Evolutionary conservation across 345 rosid genomes (phyloP).

Genomic region (Acer yangbiense): DNA sequence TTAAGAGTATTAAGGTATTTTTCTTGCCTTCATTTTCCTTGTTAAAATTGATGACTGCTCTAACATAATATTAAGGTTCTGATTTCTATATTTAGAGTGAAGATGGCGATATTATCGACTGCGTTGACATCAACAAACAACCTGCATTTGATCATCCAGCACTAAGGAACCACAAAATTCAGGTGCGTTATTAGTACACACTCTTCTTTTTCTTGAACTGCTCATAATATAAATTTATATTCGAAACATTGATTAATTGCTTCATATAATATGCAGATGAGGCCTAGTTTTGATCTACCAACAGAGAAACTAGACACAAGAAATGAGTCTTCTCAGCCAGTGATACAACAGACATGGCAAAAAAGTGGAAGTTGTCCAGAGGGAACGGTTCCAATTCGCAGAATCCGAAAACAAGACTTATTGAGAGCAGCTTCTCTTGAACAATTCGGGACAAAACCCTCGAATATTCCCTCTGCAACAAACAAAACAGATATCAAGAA

Average conservation of each 20-base stretch:
- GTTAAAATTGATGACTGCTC: not conserved
- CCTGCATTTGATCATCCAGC: constrained; percentile 57
- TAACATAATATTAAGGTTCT: not conserved
- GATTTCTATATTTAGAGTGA: constrained; percentile 33
- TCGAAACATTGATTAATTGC: too few relatives aligned
- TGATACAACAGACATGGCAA: constrained; percentile 42
- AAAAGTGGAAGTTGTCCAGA: constrained; percentile 46
- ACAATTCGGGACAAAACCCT: constrained; percentile 35
- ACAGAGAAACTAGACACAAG: not conserved
- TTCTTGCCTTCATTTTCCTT: too few relatives aligned
- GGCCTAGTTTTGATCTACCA: not conserved
- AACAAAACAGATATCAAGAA: constrained; percentile 6
- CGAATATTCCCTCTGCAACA: not conserved
- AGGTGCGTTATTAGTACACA: constrained; percentile 26
- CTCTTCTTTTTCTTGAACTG: too few relatives aligned
- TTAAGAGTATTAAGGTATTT: too few relatives aligned
- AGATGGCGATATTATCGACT: constrained; percentile 61
- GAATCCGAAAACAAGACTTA: constrained; percentile 40
- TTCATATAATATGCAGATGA: too few relatives aligned
- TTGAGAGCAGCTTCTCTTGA: constrained; percentile 35
- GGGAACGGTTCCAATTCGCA: constrained; percentile 55
- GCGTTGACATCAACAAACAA: constrained; percentile 32
- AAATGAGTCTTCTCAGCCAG: constrained; percentile 20
- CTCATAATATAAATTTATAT: too few relatives aligned
- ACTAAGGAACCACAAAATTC: constrained; percentile 45